Evolutionary conservation across 2,329 filamentous ascomycete species (phyloP).

Genomic region (Hirsutella minnesotensis): DNA sequence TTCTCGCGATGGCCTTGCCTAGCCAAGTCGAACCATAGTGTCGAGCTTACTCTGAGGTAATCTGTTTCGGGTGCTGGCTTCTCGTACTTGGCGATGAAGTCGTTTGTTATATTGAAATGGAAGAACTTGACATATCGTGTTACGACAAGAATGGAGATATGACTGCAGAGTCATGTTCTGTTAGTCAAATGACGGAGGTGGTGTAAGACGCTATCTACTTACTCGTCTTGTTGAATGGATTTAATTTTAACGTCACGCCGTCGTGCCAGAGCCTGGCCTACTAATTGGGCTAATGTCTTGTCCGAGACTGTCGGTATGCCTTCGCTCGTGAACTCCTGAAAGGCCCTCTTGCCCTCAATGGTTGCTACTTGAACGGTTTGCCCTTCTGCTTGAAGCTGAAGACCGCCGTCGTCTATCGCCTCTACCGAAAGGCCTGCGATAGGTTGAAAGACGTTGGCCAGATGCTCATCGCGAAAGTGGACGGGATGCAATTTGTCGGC

Average conservation of each 20-base stretch:
- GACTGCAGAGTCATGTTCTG: background rate
- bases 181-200: background rate
- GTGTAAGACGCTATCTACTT: background rate
- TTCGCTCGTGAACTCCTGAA: background rate
- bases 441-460: background rate
- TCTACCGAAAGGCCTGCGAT: background rate
- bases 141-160: background rate
- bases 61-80: background rate
- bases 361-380: background rate
- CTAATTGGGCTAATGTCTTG: background rate
- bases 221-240: background rate
- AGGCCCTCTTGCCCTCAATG: background rate
- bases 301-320: background rate
- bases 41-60: background rate
- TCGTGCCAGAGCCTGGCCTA: background rate
- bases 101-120: background rate
- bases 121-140: background rate
- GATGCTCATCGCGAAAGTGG: background rate
- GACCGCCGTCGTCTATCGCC: background rate
- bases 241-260: background rate
- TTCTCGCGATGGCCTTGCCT: background rate
- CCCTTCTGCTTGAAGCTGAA: background rate
- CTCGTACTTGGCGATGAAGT: background rate
- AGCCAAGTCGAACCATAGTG: background rate
- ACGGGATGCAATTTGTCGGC: background rate